Base-by-base conservation (phyloP, 441 rosid genomes). In the Mallotus japonicus region DNA sequence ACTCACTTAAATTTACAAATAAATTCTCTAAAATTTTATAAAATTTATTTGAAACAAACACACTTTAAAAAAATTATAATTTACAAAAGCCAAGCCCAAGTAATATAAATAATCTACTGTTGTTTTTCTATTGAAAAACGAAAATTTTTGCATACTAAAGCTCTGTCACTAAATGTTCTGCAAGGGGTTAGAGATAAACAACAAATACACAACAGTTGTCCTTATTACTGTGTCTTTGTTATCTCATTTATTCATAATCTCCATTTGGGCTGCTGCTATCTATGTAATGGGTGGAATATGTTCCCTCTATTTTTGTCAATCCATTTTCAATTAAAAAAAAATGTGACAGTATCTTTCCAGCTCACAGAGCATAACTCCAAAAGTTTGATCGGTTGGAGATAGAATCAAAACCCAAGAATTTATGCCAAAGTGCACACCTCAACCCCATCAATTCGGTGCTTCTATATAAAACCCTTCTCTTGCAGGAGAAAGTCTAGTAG, bases 351-450 rank as follows among this genome's bases (percentile, higher is more conserved):
- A 75, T 74, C 79, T 51, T 70, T 65, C 55, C 69, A 14, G 65
- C 68, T 64, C 65, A 62, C 62, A 72, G 55, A 75, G 50, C 62
- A 55, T 15, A 24, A 44, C 42, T 49, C 62, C 73, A 57, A 73
- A 65, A 77, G 73, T 55, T 47, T 40, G 71, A 79, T 76, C 64
- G 78, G 76, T 54, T 73, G 79, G 15, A 56, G 73, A 75, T 56
- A 54, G 87, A 76, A 82, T 82, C 84, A 49, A 73, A 62, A 54
- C 59, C 77, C 70, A 59, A 76, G 80, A 74, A 86, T 78, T 73
- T 82, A 76, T 82, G 69, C 89, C 77, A 76, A 81, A 82, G 82
- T 82, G 46, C 71, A 67, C 56, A 24, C 24, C 42, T 24, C 40
- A 28, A n/a, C 70, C 15, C 19, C 19, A 22, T 19, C 28, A 50